These are phyloP conservation scores for Babesia divergens DNA, from an alignment of 169 alveolate species.

Conservation along the genomic window DNA sequence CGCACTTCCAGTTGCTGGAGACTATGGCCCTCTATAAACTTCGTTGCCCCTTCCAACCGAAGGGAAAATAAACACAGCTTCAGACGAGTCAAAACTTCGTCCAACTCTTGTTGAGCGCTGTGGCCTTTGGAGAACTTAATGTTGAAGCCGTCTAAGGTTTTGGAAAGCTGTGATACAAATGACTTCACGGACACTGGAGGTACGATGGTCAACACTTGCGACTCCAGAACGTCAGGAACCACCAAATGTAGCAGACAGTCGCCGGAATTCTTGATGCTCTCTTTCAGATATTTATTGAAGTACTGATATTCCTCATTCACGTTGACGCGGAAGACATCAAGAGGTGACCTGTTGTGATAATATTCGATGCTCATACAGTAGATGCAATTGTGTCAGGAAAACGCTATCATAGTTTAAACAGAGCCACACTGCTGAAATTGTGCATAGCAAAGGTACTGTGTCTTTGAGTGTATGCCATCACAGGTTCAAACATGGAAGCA, in stretches of 20 bases:
- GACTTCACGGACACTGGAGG: constrained; percentile 25
- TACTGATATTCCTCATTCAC: not conserved
- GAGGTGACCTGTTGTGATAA: constrained; percentile 8
- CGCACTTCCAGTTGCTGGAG: not conserved
- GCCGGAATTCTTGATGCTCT: not conserved
- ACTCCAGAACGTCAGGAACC: constrained; percentile 1
- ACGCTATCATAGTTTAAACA: no score
- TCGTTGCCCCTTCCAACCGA: not conserved
- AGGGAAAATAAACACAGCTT: constrained; percentile 22
- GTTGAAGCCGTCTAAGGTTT: not conserved
- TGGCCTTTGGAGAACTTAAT: constrained; percentile 8
- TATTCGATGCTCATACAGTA: no score
- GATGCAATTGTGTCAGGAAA: no score
- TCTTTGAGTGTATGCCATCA: no score
- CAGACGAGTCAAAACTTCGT: not conserved
- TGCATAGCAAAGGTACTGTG: no score
- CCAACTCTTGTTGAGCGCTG: not conserved
- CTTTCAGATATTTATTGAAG: constrained; percentile 9
- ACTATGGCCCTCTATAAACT: not conserved
- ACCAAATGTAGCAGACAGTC: not conserved
- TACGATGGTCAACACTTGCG: not conserved
- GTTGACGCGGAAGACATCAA: constrained; percentile 18
- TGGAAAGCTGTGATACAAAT: constrained; percentile 1
- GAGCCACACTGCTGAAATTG: no score
- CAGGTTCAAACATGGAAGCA: no score